phyloP scores from a whole-genome alignment of 345 rosid species.

The Brassica cretica region DNA sequence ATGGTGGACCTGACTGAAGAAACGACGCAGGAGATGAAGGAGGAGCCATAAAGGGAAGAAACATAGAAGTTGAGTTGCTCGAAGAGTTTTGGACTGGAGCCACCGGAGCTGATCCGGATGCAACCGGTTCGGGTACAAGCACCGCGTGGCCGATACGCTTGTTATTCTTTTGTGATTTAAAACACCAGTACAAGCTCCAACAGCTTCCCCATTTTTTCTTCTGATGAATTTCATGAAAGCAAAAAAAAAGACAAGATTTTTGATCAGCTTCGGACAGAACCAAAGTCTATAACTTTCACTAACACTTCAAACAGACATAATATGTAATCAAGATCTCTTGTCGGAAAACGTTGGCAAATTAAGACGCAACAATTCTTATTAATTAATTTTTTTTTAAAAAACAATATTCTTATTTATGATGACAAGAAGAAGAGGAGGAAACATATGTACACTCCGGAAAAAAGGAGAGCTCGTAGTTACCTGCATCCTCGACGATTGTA shows the following conservation, averaged over 20 bases:
- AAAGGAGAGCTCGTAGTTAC: slow-evolving; percentile 31
- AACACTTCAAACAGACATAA: not conserved
- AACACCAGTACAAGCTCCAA: slow-evolving; percentile 79
- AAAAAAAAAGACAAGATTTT: not conserved
- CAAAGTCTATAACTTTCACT: not conserved
- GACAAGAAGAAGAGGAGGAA: not conserved
- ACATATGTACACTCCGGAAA: not conserved
- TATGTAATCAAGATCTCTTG: not conserved
- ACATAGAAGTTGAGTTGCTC: slow-evolving; percentile 40
- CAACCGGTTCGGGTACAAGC: slow-evolving; percentile 68
- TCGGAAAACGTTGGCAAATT: not conserved
- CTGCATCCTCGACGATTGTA: slow-evolving; percentile 60
- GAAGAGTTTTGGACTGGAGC: slow-evolving; percentile 38
- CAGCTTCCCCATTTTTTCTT: slow-evolving; percentile 85
- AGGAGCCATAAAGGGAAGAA: slow-evolving; percentile 77
- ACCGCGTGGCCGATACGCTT: slow-evolving; percentile 85
- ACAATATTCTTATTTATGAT: too few relatives aligned
- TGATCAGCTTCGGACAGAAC: slow-evolving; percentile 40
- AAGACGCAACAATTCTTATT: not conserved
- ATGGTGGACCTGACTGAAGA: slow-evolving; percentile 82
- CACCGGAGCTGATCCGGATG: slow-evolving; percentile 38
- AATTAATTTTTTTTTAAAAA: too few relatives aligned
- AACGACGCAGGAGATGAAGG: slow-evolving; percentile 97
- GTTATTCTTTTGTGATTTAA: slow-evolving; percentile 63
- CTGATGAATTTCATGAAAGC: slow-evolving; percentile 48